Base-by-base conservation (phyloP, 169 alveolate species). In the Plasmodium ovale region DNA sequence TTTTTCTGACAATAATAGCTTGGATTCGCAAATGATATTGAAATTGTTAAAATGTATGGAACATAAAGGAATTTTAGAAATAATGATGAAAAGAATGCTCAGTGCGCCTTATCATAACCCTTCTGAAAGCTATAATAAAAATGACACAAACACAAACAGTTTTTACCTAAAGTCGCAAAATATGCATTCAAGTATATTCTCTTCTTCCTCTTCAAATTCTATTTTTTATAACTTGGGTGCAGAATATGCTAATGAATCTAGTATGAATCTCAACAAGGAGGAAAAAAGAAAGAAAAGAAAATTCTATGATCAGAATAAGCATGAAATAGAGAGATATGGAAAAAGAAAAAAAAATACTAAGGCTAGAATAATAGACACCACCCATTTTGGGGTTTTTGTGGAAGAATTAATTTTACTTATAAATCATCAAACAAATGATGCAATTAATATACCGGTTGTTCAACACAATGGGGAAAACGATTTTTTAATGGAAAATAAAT, bases 311-410 rank as follows among this genome's bases (percentile, higher is more conserved):
- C 68, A 70, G 42, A 67, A 69, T 31, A 85, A 68, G 27, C 87
- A 85, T 33, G 91, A 85, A 85, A 70, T 69, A n/a, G 87, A 85
- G 49, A 67, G 87, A 69, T 69, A 85, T 31, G 85, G 37, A 29
- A 85, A 85, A 71, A 68, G 87, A 85, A 85, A 85, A 85, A 68
- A 59, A 69, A 85, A 70, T 60, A 54, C 25, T n/a, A 68, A 58
- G 51, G 54, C 68, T 35, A 67, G 91, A 60, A 85, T 85, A 23
- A 68, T 85, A 42, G 91, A 85, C 19, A 37, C 51, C 6, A 85
- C 91, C 10, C 87, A 85, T 60, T 85, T 85, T 67, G 91, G 91
- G n/a, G 49, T 64, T 54, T 85, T 85, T 71, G 85, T 85, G 16
- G 91, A 85, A 60, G 87, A 85, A 49, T 60, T 85, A 85, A 85